These are phyloP conservation scores for Mallotus repandus DNA, from an alignment of 441 rosid genomes.

Conservation along the genomic window DNA sequence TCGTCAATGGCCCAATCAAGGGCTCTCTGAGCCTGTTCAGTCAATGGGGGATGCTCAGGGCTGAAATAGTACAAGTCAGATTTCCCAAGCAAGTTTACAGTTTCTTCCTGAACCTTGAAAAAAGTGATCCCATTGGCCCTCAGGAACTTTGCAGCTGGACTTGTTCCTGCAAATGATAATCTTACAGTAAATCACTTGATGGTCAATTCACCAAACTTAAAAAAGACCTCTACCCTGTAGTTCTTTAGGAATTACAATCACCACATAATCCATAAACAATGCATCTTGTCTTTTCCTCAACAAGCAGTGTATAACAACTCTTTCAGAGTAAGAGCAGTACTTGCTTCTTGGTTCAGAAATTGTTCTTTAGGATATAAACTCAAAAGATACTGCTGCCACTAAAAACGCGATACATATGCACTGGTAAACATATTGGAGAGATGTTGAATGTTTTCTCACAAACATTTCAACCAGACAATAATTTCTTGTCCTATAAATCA, in stretches of 20 bases:
- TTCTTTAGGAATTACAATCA: background rate
- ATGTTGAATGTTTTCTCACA: background rate
- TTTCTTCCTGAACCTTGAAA: constrained; percentile 70
- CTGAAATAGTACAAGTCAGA: constrained; percentile 66
- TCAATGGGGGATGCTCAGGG: constrained; percentile 84
- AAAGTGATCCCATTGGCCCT: constrained; percentile 74
- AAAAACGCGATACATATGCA: background rate
- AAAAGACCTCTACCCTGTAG: background rate
- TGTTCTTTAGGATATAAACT: background rate
- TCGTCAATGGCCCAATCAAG: constrained; percentile 82
- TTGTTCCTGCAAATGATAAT: constrained; percentile 51
- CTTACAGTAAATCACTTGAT: background rate
- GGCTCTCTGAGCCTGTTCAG: constrained; percentile 74
- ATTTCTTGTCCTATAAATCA: background rate
- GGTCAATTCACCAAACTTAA: background rate
- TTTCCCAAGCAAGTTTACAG: constrained; percentile 66
- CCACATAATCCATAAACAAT: background rate
- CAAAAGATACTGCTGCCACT: background rate
- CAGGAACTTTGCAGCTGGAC: constrained; percentile 78
- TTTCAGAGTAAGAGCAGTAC: background rate
- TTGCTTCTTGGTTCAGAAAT: background rate
- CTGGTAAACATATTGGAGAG: background rate
- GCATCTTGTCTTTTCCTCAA: background rate
- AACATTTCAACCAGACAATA: background rate
- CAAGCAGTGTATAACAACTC: background rate